phyloP scores from a whole-genome alignment of 768 basidiomycete genomes.

The Scleroderma bovista region DNA sequence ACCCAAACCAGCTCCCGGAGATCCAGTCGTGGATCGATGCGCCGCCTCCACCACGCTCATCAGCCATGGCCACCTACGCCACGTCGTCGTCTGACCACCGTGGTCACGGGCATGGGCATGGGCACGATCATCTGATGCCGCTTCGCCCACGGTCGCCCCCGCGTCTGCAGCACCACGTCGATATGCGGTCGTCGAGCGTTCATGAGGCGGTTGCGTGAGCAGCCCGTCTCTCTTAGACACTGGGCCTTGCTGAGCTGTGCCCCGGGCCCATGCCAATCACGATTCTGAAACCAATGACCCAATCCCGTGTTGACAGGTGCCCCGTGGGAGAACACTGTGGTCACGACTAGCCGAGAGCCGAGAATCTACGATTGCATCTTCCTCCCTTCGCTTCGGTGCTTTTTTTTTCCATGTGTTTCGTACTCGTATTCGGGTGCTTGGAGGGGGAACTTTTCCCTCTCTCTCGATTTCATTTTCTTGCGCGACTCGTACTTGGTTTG shows the following conservation, averaged over 20 bases:
- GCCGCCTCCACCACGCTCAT: constrained; percentile 19
- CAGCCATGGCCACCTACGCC: constrained; percentile 12
- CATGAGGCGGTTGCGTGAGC: constrained; percentile 29
- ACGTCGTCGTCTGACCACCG: constrained; percentile 14
- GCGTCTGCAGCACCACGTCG: constrained; percentile 29
- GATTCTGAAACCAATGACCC: not conserved
- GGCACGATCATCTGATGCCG: constrained; percentile 26
- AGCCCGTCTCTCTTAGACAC: not conserved
- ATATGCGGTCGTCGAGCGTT: constrained; percentile 24
- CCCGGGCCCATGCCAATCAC: no score
- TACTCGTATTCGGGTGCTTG: not conserved
- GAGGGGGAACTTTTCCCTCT: not conserved
- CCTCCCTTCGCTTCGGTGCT: not conserved
- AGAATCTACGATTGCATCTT: not conserved
- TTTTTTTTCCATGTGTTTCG: not conserved
- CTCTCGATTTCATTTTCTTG: not conserved
- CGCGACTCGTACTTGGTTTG: not conserved
- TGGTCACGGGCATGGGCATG: constrained; percentile 18
- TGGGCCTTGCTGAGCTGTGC: not conserved
- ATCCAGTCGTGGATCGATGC: constrained; percentile 44
- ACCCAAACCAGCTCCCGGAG: constrained; percentile 38
- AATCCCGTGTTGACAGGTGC: not conserved
- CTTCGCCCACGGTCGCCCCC: constrained; percentile 30
- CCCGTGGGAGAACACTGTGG: not conserved
- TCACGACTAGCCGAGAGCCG: not conserved